A percentile compares a stretch with the other conserved stretches of the same genome.
These are phyloP conservation scores for Fraxinus ornus DNA, from an alignment of 305 asterid species.

Conservation along the genomic window DNA sequence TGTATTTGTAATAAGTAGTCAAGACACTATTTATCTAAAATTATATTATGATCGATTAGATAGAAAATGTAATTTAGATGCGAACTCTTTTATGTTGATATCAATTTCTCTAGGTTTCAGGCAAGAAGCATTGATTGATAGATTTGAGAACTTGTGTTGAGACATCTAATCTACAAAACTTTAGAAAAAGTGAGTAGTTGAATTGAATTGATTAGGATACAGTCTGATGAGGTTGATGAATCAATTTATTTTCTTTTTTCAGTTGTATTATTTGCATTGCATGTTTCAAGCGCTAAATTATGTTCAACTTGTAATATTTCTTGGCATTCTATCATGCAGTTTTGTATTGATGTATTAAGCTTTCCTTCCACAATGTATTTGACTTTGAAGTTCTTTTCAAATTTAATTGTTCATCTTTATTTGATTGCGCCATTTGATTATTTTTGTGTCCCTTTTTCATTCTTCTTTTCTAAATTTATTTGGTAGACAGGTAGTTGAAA, in stretches of 20 bases:
- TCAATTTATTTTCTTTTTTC: not conserved
- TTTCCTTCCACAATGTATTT: not conserved
- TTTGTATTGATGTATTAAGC: not conserved
- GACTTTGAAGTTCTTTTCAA: not conserved
- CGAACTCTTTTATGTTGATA: not conserved
- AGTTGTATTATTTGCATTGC: not conserved
- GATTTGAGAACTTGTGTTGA: not conserved
- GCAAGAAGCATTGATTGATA: not conserved
- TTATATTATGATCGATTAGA: not conserved
- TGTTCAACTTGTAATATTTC: not conserved
- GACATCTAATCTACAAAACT: not conserved
- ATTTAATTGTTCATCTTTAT: not conserved
- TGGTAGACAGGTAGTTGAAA: slow-evolving; percentile 62
- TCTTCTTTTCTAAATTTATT: slow-evolving; percentile 8
- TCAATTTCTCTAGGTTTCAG: not conserved
- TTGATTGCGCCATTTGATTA: not conserved
- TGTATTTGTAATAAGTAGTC: not conserved
- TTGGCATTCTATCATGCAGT: slow-evolving; percentile 3
- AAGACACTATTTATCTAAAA: not conserved
- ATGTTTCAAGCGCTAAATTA: not conserved
- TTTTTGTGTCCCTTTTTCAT: not conserved
- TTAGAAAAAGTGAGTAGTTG: not conserved
- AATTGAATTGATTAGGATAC: not conserved
- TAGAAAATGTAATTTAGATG: not conserved
- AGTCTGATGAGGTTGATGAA: not conserved